A percentile compares a stretch with the other conserved stretches of the same genome.
Evolutionary conservation across 139 green algal genomes (phyloP).

Genomic region (Pseudopediastrum boryanum): DNA sequence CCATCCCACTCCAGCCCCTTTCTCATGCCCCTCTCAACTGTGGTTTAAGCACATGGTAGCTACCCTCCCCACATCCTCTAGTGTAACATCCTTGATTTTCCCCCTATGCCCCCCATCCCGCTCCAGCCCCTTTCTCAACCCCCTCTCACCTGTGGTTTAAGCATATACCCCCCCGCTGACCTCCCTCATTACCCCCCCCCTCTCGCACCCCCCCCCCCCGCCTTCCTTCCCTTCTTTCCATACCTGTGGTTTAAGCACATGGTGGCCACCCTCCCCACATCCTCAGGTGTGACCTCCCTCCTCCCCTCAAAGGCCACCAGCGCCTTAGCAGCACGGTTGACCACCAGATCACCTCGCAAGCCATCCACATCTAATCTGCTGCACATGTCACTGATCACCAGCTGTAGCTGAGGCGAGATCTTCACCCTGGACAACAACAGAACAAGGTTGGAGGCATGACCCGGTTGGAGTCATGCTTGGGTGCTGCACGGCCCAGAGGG

Average conservation of each 20-base stretch:
- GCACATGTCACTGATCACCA: conserved; percentile 91
- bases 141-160: too few relatives aligned
- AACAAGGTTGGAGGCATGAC: too few relatives aligned
- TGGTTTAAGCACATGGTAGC: conserved; percentile 87
- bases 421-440: conserved; percentile 47
- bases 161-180: too few relatives aligned
- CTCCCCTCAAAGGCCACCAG: conserved; percentile 83
- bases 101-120: too few relatives aligned
- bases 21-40: too few relatives aligned
- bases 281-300: conserved; percentile 65
- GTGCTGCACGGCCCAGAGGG: too few relatives aligned
- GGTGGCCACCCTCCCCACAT: conserved; percentile 80
- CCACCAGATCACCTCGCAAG: conserved; percentile 91
- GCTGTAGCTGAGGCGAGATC: conserved; percentile 56
- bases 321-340: conserved; percentile 81
- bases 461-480: too few relatives aligned
- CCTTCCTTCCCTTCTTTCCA: neutral
- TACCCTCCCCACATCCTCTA: conserved; percentile 79
- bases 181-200: neutral
- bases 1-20: too few relatives aligned
- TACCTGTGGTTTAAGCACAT: conserved; percentile 88
- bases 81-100: too few relatives aligned
- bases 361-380: conserved; percentile 89
- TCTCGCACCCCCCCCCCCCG: neutral
- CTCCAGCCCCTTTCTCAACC: too few relatives aligned